Percentiles rank a stretch among this genome's conserved stretches.
Evolutionary conservation across 306 rosid species (phyloP).

Genomic region (Castanea mollissima): DNA sequence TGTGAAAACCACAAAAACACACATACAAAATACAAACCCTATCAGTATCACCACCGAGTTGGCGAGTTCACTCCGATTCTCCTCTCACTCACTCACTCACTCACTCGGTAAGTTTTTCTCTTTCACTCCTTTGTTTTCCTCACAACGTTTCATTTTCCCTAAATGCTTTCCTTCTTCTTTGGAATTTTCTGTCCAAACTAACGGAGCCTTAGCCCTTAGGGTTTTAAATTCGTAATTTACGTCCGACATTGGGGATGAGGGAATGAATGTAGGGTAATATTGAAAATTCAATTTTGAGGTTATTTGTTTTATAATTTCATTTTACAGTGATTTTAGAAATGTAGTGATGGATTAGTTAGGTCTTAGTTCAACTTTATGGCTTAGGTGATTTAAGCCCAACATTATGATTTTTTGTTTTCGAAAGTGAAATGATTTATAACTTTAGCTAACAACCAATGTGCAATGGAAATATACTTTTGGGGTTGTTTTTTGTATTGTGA

Average conservation of each 20-base stretch:
- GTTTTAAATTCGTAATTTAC: not conserved
- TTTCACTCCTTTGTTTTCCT: not conserved
- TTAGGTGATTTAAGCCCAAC: not conserved
- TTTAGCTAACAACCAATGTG: not conserved
- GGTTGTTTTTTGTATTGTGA: not conserved
- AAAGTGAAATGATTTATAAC: not conserved
- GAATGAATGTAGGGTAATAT: not conserved
- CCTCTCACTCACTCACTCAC: not conserved
- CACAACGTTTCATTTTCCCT: no score
- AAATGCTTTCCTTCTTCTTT: not conserved
- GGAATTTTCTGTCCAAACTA: not conserved
- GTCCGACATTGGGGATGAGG: not conserved
- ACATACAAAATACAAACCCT: not conserved
- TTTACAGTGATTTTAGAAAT: not conserved
- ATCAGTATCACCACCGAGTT: not conserved
- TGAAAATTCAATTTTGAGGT: not conserved
- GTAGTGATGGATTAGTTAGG: not conserved
- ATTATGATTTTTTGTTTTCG: not conserved
- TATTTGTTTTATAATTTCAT: not conserved
- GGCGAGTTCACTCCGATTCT: not conserved
- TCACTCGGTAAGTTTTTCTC: not conserved
- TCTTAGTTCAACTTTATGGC: not conserved
- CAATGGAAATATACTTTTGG: not conserved
- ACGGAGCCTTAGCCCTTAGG: not conserved
- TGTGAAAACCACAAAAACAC: not conserved